phyloP scores from a whole-genome alignment of 2,329 filamentous ascomycete species.

The Didymellaceae sp. region DNA sequence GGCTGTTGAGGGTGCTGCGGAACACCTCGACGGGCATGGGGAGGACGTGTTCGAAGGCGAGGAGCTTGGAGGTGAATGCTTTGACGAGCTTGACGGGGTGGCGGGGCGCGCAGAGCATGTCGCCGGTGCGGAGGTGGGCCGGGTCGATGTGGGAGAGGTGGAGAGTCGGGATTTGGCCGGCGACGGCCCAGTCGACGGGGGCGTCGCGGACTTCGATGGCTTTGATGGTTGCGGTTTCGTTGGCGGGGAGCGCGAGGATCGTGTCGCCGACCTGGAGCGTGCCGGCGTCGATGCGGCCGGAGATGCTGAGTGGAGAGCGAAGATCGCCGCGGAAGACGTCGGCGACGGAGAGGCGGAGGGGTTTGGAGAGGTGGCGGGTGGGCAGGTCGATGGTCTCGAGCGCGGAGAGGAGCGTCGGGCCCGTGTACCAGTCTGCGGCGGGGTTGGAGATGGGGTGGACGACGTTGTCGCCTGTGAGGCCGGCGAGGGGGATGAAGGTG shows the following conservation, averaged over 20 bases:
- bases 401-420: constrained; percentile 79
- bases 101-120: constrained; percentile 78
- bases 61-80: constrained; percentile 79
- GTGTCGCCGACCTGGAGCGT: constrained; percentile 84
- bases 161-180: constrained; percentile 86
- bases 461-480: constrained; percentile 88
- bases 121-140: constrained; percentile 76
- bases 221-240: constrained; percentile 81
- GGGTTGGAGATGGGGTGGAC: constrained; percentile 62
- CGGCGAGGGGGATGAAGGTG: constrained; percentile 87
- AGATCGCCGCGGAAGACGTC: constrained; percentile 84
- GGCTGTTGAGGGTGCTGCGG: constrained; percentile 78
- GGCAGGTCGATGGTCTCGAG: constrained; percentile 82
- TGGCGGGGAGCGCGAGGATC: constrained; percentile 79
- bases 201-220: constrained; percentile 78
- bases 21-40: constrained; percentile 91
- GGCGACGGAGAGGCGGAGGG: constrained; percentile 83
- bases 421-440: constrained; percentile 75
- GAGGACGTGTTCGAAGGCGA: constrained; percentile 88
- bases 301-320: constrained; percentile 82
- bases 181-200: constrained; percentile 84
- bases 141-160: constrained; percentile 85
- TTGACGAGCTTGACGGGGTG: constrained; percentile 74
- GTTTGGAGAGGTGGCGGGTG: constrained; percentile 73
- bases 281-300: constrained; percentile 85